Conservation (phyloP, 2,329 filamentous ascomycete species). For the Chrysoporthe cubensis region DNA sequence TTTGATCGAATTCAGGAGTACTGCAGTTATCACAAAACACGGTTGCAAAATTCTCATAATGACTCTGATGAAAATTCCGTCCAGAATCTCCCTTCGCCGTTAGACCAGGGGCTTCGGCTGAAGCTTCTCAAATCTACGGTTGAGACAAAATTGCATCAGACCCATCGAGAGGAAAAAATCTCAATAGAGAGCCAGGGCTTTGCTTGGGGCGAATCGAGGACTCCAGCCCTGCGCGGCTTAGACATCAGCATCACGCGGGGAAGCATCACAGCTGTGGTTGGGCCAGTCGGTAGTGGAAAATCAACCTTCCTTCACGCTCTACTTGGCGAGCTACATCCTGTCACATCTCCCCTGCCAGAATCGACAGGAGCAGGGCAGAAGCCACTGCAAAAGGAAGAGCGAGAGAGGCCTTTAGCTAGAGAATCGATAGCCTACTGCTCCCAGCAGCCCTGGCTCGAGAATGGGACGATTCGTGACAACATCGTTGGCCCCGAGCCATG, state of each 20-base stretch:
- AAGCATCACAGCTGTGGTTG: conserved; percentile 15
- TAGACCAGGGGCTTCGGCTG: too few relatives aligned
- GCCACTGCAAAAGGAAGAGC: conserved; percentile 30
- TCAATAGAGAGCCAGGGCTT: too few relatives aligned
- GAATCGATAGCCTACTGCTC: conserved; percentile 4
- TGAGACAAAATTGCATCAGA: too few relatives aligned
- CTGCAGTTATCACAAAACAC: neutral
- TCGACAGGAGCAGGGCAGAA: conserved; percentile 22
- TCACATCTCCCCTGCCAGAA: conserved; percentile 29
- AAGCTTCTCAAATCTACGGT: too few relatives aligned
- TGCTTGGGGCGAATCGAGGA: too few relatives aligned
- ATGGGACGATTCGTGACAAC: conserved; percentile 39
- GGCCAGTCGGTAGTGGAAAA: conserved; percentile 34
- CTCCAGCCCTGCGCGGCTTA: too few relatives aligned
- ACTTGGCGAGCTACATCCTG: conserved; percentile 30
- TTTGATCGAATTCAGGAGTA: conserved; percentile 33
- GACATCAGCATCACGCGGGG: too few relatives aligned
- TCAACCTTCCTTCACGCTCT: conserved; percentile 32
- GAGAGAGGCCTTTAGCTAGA: conserved; percentile 19
- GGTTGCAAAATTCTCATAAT: too few relatives aligned
- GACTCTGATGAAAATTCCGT: too few relatives aligned
- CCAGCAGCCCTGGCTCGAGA: conserved; percentile 37
- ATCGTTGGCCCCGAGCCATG: conserved; percentile 37
- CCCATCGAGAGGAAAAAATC: too few relatives aligned
- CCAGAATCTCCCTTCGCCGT: too few relatives aligned